phyloP scores from a whole-genome alignment of 2,329 filamentous ascomycete species.

The Hymenoscyphus fructigenus region DNA sequence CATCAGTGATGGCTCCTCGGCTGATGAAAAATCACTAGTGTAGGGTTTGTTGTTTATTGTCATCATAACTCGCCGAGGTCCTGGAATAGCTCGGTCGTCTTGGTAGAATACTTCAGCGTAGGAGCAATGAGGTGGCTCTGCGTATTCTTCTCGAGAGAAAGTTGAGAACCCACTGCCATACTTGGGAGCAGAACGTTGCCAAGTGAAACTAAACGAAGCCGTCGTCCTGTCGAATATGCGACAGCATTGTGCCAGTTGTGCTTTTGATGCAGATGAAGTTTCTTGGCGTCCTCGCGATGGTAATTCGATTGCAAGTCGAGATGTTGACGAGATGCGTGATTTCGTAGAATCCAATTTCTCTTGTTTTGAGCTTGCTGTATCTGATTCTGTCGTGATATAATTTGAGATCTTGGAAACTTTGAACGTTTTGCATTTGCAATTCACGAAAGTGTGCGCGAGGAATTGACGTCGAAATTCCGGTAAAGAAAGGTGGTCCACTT shows the following conservation, averaged over 20 bases:
- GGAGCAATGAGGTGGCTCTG: constrained; percentile 11
- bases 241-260: constrained; percentile 14
- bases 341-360: neutral
- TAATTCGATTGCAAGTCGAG: constrained; percentile 10
- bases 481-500: constrained; percentile 17
- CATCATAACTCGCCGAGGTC: constrained; percentile 19
- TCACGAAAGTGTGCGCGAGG: constrained; percentile 13
- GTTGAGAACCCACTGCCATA: constrained; percentile 15
- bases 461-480: constrained; percentile 18
- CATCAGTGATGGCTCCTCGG: constrained; percentile 1
- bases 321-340: neutral
- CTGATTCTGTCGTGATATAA: neutral
- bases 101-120: constrained; percentile 21
- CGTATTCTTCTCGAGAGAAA: constrained; percentile 15
- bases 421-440: constrained; percentile 15
- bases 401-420: constrained; percentile 6
- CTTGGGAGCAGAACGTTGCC: constrained; percentile 17
- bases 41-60: constrained; percentile 10
- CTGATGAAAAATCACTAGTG: neutral
- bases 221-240: constrained; percentile 16
- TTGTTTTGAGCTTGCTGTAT: neutral
- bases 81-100: constrained; percentile 12
- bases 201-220: constrained; percentile 21
- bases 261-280: constrained; percentile 11
- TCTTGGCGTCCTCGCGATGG: constrained; percentile 15